A percentile compares a stretch with the other conserved stretches of the same genome.
These are phyloP conservation scores for Camelina neglecta DNA, from an alignment of 345 rosid species.

Conservation along the genomic window DNA sequence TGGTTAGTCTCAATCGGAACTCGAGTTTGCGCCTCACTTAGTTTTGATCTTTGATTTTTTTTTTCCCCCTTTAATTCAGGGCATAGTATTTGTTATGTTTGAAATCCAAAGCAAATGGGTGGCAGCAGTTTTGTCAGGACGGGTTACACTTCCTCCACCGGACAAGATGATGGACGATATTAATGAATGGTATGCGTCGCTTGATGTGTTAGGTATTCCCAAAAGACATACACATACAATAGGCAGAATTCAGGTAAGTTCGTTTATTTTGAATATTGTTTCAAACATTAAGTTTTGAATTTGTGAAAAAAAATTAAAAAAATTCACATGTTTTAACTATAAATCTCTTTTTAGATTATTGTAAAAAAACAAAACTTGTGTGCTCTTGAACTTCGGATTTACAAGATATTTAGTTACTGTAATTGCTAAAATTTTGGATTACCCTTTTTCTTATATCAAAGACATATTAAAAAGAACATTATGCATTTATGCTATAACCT, in stretches of 20 bases:
- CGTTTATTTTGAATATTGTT: neutral
- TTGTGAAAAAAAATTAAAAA: neutral
- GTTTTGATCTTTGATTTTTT: neutral
- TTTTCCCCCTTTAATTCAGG: neutral
- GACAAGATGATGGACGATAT: neutral
- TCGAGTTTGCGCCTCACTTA: neutral
- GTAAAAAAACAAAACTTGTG: neutral
- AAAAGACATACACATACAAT: neutral
- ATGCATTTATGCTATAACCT: neutral
- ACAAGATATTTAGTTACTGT: neutral
- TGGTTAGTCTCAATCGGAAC: neutral
- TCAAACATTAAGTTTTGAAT: neutral
- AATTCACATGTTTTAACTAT: neutral
- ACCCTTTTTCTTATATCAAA: neutral
- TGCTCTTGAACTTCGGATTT: neutral
- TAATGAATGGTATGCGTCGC: neutral
- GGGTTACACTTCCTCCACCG: neutral
- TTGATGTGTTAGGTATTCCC: neutral
- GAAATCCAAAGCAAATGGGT: slow-evolving; percentile 8
- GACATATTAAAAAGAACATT: neutral
- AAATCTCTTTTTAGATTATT: too few relatives aligned
- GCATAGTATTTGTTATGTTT: neutral
- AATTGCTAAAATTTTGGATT: too few relatives aligned
- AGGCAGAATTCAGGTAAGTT: neutral
- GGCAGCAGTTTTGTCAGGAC: neutral